phyloP scores from a whole-genome alignment of 306 rosid genomes.

The Potentilla sterilis region DNA sequence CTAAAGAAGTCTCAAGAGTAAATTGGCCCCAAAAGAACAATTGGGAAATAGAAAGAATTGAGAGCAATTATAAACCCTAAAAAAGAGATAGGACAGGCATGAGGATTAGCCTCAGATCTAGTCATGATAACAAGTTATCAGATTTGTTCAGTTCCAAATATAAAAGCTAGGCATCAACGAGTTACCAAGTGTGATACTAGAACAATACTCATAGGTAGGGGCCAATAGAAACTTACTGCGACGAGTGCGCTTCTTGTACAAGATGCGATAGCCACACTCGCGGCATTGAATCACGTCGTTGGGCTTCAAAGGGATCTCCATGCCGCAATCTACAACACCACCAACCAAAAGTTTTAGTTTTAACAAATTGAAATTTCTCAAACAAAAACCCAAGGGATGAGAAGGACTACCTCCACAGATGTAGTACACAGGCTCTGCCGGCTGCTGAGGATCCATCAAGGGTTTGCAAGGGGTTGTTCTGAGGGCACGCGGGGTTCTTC shows the following conservation, averaged over 20 bases:
- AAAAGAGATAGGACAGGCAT: no score
- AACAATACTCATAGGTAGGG: no score
- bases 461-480: constrained; percentile 2
- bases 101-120: no score
- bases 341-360: not conserved
- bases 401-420: constrained; percentile 54
- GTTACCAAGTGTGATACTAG: no score
- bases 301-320: constrained; percentile 78
- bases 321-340: constrained; percentile 66
- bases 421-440: constrained; percentile 63
- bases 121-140: no score
- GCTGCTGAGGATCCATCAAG: constrained; percentile 58
- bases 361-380: not conserved
- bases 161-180: no score
- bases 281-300: constrained; percentile 96
- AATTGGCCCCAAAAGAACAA: not conserved
- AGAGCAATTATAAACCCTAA: no score
- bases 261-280: constrained; percentile 90
- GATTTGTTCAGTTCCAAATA: no score
- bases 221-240: constrained; percentile 51
- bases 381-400: not conserved
- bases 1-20: not conserved
- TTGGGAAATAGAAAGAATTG: no score
- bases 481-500: not conserved
- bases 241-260: constrained; percentile 98